These are phyloP conservation scores for Alternaria gansuensis DNA, from an alignment of 2,329 filamentous ascomycete genomes.

Conservation along the genomic window DNA sequence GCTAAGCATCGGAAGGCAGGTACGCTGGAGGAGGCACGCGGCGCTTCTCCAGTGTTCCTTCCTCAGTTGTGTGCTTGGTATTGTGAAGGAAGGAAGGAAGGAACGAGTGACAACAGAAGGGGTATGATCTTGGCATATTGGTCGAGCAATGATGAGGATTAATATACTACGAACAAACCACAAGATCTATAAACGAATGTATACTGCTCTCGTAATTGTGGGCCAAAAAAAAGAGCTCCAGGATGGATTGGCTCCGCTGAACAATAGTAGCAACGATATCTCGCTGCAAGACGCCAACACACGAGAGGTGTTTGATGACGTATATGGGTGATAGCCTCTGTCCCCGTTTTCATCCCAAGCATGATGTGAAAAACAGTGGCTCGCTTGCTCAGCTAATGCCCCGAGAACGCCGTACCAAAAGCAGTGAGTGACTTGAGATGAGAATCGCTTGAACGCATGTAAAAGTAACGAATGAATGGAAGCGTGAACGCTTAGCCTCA, in stretches of 20 bases:
- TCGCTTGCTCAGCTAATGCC: slow-evolving; percentile 9
- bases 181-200: background rate
- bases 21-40: slow-evolving; percentile 3
- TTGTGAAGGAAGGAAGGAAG: slow-evolving; percentile 14
- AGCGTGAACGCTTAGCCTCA: slow-evolving; percentile 18
- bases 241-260: background rate
- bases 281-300: slow-evolving; percentile 1
- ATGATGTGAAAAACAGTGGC: slow-evolving; percentile 1
- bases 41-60: slow-evolving; percentile 17
- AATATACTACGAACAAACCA: background rate
- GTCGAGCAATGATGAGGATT: background rate
- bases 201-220: background rate
- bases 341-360: slow-evolving; percentile 12
- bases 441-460: slow-evolving; percentile 45
- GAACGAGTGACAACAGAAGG: background rate
- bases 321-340: slow-evolving; percentile 2
- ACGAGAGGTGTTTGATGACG: background rate
- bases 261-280: background rate
- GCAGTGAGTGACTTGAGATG: slow-evolving; percentile 18
- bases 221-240: background rate
- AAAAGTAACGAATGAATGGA: slow-evolving; percentile 19
- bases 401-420: slow-evolving; percentile 23
- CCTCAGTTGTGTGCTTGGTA: slow-evolving; percentile 6
- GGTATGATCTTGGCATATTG: background rate
- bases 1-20: background rate